phyloP scores from a whole-genome alignment of 495 filamentous ascomycete species.

The Cenococcum geophilum region DNA sequence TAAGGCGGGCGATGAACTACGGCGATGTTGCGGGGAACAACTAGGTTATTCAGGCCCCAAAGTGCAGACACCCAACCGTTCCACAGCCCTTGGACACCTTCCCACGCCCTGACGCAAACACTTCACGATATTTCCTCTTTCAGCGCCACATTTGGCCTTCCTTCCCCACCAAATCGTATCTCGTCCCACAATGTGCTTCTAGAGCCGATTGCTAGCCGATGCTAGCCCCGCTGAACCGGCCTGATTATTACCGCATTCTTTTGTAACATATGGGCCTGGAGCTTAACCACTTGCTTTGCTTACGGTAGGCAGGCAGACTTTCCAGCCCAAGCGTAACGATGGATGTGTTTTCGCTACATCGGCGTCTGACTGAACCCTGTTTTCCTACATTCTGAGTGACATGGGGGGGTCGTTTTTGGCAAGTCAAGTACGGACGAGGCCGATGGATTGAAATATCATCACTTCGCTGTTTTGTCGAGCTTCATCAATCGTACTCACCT shows the following conservation, averaged over 20 bases:
- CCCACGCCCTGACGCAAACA: constrained; percentile 3
- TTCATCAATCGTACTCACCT: constrained; percentile 1
- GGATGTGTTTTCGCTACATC: not conserved
- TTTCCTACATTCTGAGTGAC: not conserved
- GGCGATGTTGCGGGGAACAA: too few species aligned
- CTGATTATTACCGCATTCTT: not conserved
- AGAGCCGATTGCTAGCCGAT: not conserved
- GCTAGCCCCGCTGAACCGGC: not conserved
- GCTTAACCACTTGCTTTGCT: not conserved
- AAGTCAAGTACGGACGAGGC: not conserved
- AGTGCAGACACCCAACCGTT: too few species aligned
- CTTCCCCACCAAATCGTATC: not conserved
- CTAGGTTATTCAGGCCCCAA: too few species aligned
- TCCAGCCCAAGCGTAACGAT: not conserved
- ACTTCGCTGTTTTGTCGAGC: not conserved
- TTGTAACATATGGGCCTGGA: constrained; percentile 1
- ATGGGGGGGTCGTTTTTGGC: not conserved
- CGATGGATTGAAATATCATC: constrained; percentile 2
- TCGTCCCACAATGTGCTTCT: not conserved
- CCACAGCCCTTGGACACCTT: not conserved
- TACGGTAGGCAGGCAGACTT: not conserved
- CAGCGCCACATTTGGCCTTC: not conserved
- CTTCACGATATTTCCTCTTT: constrained; percentile 2
- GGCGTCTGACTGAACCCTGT: not conserved
- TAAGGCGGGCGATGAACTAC: too few species aligned